Conservation (phyloP, 441 rosid genomes). For the Hura crepitans region DNA sequence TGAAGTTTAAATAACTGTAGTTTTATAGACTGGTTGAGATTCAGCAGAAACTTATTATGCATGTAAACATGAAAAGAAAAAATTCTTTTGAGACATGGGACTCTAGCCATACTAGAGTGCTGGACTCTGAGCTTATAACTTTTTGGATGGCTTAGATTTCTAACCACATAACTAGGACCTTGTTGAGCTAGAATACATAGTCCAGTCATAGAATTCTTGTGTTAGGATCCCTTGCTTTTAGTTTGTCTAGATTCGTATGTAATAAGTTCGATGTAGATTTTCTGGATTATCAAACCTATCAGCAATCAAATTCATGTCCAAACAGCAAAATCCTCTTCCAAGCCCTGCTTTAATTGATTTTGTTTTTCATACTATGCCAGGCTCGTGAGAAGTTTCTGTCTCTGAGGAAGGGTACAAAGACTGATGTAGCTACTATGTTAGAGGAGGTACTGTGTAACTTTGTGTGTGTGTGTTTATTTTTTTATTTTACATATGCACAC, state of each 20-base stretch:
- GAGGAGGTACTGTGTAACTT: slow-evolving; percentile 71
- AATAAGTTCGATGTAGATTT: neutral
- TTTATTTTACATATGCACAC: slow-evolving; percentile 5
- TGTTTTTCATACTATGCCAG: slow-evolving; percentile 30
- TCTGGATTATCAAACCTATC: neutral
- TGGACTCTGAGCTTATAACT: neutral
- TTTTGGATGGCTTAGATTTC: slow-evolving; percentile 3
- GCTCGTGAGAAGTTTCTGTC: slow-evolving; percentile 98
- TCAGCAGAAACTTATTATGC: neutral
- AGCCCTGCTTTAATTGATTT: slow-evolving; percentile 4
- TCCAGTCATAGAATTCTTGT: neutral
- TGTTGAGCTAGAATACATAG: slow-evolving; percentile 2
- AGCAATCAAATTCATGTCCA: neutral
- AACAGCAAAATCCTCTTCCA: neutral
- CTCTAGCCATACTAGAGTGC: neutral
- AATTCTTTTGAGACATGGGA: neutral
- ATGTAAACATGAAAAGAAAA: neutral
- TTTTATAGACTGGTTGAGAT: neutral
- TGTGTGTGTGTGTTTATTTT: too few species aligned
- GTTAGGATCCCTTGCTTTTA: neutral
- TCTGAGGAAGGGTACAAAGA: slow-evolving; percentile 88
- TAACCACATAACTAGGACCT: neutral
- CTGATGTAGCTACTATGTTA: slow-evolving; percentile 62
- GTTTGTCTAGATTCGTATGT: neutral
- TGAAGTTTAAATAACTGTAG: neutral